These are phyloP conservation scores for Clitopilus hobsonii DNA, from an alignment of 768 basidiomycete genomes.

Conservation along the genomic window DNA sequence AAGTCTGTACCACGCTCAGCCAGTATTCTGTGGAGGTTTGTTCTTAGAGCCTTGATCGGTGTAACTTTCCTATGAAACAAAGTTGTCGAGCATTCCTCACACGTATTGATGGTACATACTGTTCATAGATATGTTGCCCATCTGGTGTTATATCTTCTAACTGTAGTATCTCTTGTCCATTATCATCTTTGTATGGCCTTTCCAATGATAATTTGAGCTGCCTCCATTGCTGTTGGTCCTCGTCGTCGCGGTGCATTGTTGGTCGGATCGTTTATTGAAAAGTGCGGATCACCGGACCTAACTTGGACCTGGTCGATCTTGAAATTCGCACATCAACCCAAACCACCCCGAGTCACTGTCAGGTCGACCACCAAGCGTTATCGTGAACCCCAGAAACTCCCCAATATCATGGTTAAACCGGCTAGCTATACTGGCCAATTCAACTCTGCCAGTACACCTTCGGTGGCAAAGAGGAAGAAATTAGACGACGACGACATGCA, in stretches of 20 bases:
- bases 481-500: conserved; percentile 52
- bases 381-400: background rate
- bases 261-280: conserved; percentile 3
- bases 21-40: conserved; percentile 66
- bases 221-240: conserved; percentile 56
- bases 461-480: conserved; percentile 56
- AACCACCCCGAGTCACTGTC: conserved; percentile 2
- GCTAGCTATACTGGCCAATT: conserved; percentile 18
- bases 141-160: conserved; percentile 68
- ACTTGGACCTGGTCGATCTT: background rate
- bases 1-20: conserved; percentile 72
- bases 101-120: conserved; percentile 40
- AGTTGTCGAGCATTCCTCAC: conserved; percentile 7
- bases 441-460: conserved; percentile 15
- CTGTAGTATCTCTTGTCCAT: conserved; percentile 55
- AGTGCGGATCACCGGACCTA: conserved; percentile 15
- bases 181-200: conserved; percentile 76
- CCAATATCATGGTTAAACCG: conserved; percentile 30
- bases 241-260: conserved; percentile 15
- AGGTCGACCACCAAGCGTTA: conserved; percentile 1
- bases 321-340: conserved; percentile 6
- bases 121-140: conserved; percentile 66
- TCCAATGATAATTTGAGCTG: conserved; percentile 67
- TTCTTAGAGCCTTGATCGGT: conserved; percentile 53
- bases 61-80: conserved; percentile 46